A percentile compares a stretch with the other conserved stretches of the same genome.
These are phyloP conservation scores for Limtongozyma cylindracea DNA, from an alignment of 805 yeast genomes.

Conservation along the genomic window DNA sequence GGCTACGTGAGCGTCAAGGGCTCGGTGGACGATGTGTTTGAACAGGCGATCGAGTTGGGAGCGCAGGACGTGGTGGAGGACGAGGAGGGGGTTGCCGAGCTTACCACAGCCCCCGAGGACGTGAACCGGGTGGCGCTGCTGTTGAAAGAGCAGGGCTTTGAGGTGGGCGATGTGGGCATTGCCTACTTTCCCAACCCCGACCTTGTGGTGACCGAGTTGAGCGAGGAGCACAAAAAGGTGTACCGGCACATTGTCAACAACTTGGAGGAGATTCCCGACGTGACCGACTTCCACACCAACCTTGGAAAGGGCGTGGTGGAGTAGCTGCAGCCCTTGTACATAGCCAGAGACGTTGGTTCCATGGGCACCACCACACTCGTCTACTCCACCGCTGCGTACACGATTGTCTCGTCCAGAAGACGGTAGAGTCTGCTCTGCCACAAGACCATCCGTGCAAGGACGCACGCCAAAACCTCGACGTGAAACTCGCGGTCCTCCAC, in stretches of 20 bases:
- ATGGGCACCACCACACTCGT: too few relatives aligned
- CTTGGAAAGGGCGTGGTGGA: too few relatives aligned
- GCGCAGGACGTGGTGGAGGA: conserved; percentile 54
- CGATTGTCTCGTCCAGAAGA: too few relatives aligned
- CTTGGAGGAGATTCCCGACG: conserved; percentile 66
- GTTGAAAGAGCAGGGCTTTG: conserved; percentile 24
- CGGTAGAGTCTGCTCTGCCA: too few relatives aligned
- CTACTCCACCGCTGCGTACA: too few relatives aligned
- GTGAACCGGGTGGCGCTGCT: conserved; percentile 34
- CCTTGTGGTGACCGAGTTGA: conserved; percentile 24
- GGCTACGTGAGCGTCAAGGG: conserved; percentile 81
- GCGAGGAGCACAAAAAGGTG: conserved; percentile 21
- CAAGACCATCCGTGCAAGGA: too few relatives aligned
- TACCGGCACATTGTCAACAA: conserved; percentile 29
- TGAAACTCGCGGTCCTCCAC: too few relatives aligned
- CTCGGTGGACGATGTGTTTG: conserved; percentile 52
- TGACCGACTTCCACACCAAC: conserved; percentile 58
- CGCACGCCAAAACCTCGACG: too few relatives aligned
- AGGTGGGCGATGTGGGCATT: conserved; percentile 46
- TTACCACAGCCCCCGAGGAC: conserved; percentile 39
- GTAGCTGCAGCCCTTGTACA: too few relatives aligned
- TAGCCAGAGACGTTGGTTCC: too few relatives aligned
- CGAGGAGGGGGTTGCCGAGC: conserved; percentile 13
- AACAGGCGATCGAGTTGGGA: conserved; percentile 50
- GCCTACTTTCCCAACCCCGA: conserved; percentile 42